Percentiles rank a stretch among this genome's conserved stretches.
These are phyloP conservation scores for Cystobasidium sp. DNA, from an alignment of 1,284 basidiomycete species.

Conservation along the genomic window DNA sequence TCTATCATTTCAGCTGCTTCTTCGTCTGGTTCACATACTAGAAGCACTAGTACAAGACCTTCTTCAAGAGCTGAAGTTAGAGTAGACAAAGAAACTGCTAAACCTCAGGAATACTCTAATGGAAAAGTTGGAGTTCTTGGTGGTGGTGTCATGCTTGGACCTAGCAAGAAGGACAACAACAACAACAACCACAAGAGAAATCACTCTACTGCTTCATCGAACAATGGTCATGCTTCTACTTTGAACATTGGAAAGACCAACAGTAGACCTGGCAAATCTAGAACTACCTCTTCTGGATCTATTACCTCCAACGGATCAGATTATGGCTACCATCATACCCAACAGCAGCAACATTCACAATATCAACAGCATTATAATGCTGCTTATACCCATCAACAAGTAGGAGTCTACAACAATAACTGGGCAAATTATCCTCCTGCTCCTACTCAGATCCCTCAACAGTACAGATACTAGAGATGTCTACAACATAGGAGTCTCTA, in stretches of 20 bases:
- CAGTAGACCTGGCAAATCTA: slow-evolving; percentile 8
- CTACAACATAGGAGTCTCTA: not conserved
- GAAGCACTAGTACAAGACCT: slow-evolving; percentile 26
- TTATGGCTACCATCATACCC: not conserved
- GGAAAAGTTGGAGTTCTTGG: slow-evolving; percentile 55
- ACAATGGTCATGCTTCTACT: not conserved
- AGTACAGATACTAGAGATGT: slow-evolving; percentile 5
- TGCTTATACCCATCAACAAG: slow-evolving; percentile 22
- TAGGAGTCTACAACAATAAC: not conserved
- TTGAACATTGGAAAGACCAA: not conserved
- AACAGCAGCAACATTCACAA: not conserved
- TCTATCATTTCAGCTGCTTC: slow-evolving; percentile 48
- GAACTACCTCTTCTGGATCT: slow-evolving; percentile 34
- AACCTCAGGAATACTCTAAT: slow-evolving; percentile 54
- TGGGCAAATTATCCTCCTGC: slow-evolving; percentile 12
- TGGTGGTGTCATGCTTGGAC: slow-evolving; percentile 55
- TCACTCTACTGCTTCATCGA: slow-evolving; percentile 25
- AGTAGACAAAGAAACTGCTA: slow-evolving; percentile 29
- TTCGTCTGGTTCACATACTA: slow-evolving; percentile 42
- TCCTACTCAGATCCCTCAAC: slow-evolving; percentile 26
- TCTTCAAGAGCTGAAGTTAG: slow-evolving; percentile 35
- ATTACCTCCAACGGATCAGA: slow-evolving; percentile 15
- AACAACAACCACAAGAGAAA: not conserved
- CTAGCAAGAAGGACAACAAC: slow-evolving; percentile 46
- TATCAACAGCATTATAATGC: slow-evolving; percentile 6